Evolutionary conservation across 2,329 filamentous ascomycete species (phyloP), one percentile per base, ranked within the genome.

Genomic region (Thermoascus crustaceus): DNA sequence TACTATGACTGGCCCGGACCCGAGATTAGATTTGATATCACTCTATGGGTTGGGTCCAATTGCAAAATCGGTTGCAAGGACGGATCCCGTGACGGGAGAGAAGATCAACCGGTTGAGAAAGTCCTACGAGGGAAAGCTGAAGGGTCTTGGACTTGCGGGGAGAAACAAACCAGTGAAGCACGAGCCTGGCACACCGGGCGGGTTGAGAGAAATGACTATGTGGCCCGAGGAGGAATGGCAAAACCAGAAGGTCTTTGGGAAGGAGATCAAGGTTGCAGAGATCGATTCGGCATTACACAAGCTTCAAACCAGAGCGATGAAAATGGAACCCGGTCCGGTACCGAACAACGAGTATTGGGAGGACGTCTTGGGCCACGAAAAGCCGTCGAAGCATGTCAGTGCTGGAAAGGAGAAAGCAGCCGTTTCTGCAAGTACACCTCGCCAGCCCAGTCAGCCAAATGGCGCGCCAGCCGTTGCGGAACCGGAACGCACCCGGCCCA

Each of bases 101-200:
- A 81, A 81, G 60, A 69, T 70, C 42, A 79, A 80, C 57, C 73
- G 75, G 52, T 63, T 81, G 26, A 66, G 77, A 40, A 71, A 71
- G 44, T 70, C 67, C 3, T 71, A 71, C 42, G 68, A 71, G 49
- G 67, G 67, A 26, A 68, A 71, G 45, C 52, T 70, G 47, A 70
- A 71, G 47, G 59, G 54, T 2, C 48, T 71, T 29, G 59, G 59
- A 7, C 49, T 71, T 22, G 57, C 67, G 18, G 68, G 68, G 14
- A 63, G 64, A 35, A 71, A 71, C 40, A 68, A 69, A 37, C 55
- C 66, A 1, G 58, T 64, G 21, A 69, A 68, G 42, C 58, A 61
- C 19, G 64, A 68, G 29, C 52, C 59, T 29, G 50, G 56, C 32
- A 49, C 56, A 25, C 47, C 57, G 45, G 63, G 58, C 34, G 57